phyloP scores from a whole-genome alignment of 768 basidiomycete species.

The Lactarius hengduanensis region DNA sequence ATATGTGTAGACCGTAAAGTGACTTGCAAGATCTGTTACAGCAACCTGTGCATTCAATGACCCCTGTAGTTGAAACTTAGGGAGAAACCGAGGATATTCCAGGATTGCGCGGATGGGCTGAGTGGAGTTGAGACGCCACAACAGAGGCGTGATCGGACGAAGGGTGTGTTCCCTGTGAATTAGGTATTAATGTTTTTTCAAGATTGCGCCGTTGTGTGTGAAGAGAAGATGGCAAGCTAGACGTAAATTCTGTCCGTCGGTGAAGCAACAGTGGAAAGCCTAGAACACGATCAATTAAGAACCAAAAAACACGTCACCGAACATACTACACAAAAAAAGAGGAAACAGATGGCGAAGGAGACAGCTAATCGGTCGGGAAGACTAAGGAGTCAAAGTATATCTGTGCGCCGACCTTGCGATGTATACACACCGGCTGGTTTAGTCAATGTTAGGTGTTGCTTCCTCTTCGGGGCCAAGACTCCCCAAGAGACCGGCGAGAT shows the following conservation, averaged over 20 bases:
- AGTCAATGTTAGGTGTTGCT: not conserved
- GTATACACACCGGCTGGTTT: not conserved
- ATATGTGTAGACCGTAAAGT: not conserved
- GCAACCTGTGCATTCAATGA: not conserved
- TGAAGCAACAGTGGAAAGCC: not conserved
- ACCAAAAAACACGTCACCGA: conserved; percentile 1
- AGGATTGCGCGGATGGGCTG: not conserved
- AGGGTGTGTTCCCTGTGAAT: not conserved
- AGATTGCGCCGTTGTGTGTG: conserved; percentile 1
- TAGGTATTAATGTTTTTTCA: not conserved
- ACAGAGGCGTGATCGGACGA: conserved; percentile 10
- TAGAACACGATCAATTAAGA: conserved; percentile 1
- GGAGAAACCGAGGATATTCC: not conserved
- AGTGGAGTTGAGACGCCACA: not conserved
- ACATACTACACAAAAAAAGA: not conserved
- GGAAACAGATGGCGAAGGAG: not conserved
- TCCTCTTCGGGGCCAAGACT: not conserved
- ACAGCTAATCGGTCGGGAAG: not conserved
- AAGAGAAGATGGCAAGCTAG: conserved; percentile 3
- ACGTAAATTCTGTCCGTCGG: not conserved
- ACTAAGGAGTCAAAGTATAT: not conserved
- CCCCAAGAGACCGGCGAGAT: not conserved
- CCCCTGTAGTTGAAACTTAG: not conserved
- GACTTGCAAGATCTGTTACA: not conserved
- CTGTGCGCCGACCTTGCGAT: not conserved